These are phyloP conservation scores for Fusarium sp. DNA, from an alignment of 2,329 filamentous ascomycete species.

Conservation along the genomic window DNA sequence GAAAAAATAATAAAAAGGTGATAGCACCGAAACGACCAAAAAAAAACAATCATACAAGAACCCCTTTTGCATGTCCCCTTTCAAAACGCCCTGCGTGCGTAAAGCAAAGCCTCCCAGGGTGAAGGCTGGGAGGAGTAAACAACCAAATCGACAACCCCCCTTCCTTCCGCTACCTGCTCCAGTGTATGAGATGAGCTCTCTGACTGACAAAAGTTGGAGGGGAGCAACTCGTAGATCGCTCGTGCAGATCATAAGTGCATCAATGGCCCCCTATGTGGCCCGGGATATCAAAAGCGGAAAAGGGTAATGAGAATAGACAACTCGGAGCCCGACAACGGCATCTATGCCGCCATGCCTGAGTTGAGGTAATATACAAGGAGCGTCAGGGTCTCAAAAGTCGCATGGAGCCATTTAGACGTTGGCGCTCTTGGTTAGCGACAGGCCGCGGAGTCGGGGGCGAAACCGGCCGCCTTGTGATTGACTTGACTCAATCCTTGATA, in stretches of 20 bases:
- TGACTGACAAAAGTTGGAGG: slow-evolving; percentile 33
- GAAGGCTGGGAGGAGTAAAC: slow-evolving; percentile 26
- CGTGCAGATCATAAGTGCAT: slow-evolving; percentile 62
- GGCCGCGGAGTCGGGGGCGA: slow-evolving; percentile 54
- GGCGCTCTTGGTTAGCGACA: slow-evolving; percentile 57
- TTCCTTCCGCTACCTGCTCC: slow-evolving; percentile 35
- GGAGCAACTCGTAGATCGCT: slow-evolving; percentile 59
- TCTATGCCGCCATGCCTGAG: slow-evolving; percentile 30
- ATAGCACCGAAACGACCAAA: slow-evolving; percentile 37
- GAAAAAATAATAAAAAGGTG: slow-evolving; percentile 31
- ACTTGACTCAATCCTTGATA: slow-evolving; percentile 85
- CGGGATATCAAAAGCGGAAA: slow-evolving; percentile 53
- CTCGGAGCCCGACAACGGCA: slow-evolving; percentile 38
- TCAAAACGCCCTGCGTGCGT: slow-evolving; percentile 51
- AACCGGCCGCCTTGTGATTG: slow-evolving; percentile 59
- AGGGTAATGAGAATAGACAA: slow-evolving; percentile 30
- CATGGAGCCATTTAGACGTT: slow-evolving; percentile 46
- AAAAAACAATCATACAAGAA: slow-evolving; percentile 42
- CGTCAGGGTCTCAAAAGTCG: slow-evolving; percentile 31
- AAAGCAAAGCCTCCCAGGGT: slow-evolving; percentile 42
- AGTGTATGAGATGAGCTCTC: slow-evolving; percentile 21
- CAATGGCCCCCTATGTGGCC: slow-evolving; percentile 46
- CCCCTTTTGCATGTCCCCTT: slow-evolving; percentile 44
- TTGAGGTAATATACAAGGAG: slow-evolving; percentile 48
- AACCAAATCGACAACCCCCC: slow-evolving; percentile 33